Base-by-base conservation (phyloP, 192 early-diverging fungal species). In the Coemansia sp. region DNA sequence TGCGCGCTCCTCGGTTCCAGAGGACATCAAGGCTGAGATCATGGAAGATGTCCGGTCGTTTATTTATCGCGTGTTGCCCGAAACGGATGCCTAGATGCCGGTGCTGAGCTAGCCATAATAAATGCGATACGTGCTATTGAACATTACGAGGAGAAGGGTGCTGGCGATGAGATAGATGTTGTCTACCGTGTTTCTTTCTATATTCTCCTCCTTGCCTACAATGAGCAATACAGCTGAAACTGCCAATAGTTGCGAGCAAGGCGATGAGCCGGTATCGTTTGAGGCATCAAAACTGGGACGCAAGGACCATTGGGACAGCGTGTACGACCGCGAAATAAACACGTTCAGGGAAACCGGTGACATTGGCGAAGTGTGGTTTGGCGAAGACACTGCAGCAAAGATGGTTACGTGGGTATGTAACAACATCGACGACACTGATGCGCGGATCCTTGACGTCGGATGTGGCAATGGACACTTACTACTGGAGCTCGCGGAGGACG, bases 401-500 rank as follows among this genome's bases (percentile, higher is more conserved):
- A 95, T 97, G 94, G 89, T 91, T 8, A 84, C 86, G n/a, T 97
- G 93, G 93, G 88, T 93, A 52, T 66, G 79, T 53, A 66, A 66
- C 47, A 74, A 83, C 67, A 37, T 62, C 66, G 61, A 61, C 4
- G 62, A 76, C 43, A 42, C 50, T 0, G 38, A 31, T 2, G 64
- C 76, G 20, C 72, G 74, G 28, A 83, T 93, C 34, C 77, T 95
- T 4, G 95, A 97, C 70, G 84, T 97, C 12, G 94, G 95, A 1
- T 95, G 93, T 65, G 95, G 95, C 20, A 97, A 97, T 72, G 95
- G 95, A 0, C 92, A 97, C 69, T 69, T 97, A 34, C 83, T 97
- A 9, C 71, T 95, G 28, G 89, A 86, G 28, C 82, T 97, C 18
- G 86, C 87, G 1, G 56, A 58, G 16, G 83, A 83, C 4, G 77